Evolutionary conservation across 345 rosid genomes (phyloP).

Genomic region (Arabidopsis suecica): DNA sequence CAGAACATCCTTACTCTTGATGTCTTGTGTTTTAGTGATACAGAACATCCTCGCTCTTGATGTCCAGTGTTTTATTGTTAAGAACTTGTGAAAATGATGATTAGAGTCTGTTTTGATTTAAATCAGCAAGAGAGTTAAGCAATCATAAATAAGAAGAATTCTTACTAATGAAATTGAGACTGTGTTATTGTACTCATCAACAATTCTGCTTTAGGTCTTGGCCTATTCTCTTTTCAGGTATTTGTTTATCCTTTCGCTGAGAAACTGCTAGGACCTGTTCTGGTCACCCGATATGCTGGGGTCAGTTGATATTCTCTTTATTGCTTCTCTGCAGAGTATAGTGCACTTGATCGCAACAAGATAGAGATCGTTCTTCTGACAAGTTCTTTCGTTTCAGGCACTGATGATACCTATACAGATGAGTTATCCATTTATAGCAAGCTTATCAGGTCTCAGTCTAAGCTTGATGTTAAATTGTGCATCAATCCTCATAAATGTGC

Average conservation of each 20-base stretch:
- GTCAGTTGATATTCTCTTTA: conserved; percentile 47
- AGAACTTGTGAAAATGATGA: conserved; percentile 12
- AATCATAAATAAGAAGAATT: conserved; percentile 4
- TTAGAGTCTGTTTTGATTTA: not conserved
- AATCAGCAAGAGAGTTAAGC: conserved; percentile 6
- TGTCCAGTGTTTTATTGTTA: conserved; percentile 5
- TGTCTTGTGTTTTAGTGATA: conserved; percentile 3
- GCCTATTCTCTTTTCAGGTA: conserved; percentile 78
- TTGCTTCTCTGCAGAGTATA: conserved; percentile 15
- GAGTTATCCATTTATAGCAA: conserved; percentile 70
- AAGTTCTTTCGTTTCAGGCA: conserved; percentile 49
- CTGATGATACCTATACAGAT: conserved; percentile 67
- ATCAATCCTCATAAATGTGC: conserved; percentile 62
- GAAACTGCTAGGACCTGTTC: conserved; percentile 67
- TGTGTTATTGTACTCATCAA: conserved; percentile 18
- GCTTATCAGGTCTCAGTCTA: conserved; percentile 66
- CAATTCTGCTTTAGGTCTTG: conserved; percentile 59
- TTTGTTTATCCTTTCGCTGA: conserved; percentile 62
- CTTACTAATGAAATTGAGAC: not conserved
- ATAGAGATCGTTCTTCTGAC: conserved; percentile 14
- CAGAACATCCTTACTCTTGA: not conserved
- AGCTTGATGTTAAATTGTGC: conserved; percentile 60
- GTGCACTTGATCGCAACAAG: conserved; percentile 26
- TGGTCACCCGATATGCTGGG: conserved; percentile 61
- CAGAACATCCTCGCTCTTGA: not conserved